Base-by-base conservation (phyloP, 2,329 filamentous ascomycete genomes). In the Colletotrichum sp. region DNA sequence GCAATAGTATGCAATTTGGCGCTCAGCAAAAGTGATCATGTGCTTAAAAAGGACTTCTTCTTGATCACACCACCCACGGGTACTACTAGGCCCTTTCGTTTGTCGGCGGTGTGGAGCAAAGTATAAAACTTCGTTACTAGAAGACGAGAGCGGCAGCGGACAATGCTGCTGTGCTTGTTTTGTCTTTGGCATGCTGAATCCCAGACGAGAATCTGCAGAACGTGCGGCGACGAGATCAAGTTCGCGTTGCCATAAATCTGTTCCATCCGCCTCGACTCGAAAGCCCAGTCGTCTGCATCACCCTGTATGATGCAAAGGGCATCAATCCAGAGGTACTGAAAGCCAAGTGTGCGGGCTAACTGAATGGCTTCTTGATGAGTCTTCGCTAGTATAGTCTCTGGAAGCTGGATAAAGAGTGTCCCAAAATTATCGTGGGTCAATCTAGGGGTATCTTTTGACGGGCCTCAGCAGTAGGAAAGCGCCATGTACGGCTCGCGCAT, bases 221-320 rank as follows among this genome's bases (percentile, higher is more conserved):
- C 69, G 69, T 10, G 52, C 69, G 13, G 69, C 69, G 3, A 71
- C 60, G 4, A 77, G 25, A n/a, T 77, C 28, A 76, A 32, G 18
- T 10, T 58, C 22, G 76, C 74, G 22, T 77, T 74, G 25, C 76
- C 70, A 39, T 77, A 76, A 7, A 77, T 71, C 6, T 56, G 70
- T n/a, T 75, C 76, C 76, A 77, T 77, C 2, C 22, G 65, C 34
- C 39, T 70, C 16, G 76, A 71, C 52, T 77, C 74, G 18, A 56
- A 43, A 8, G 75, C 67, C 76, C 76, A 77, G 68, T 77, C 76
- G 5, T 72, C 55, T 22, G 61, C 22, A 62, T 76, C 71, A 15
- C 68, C 74, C 25, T 77, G 76, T 34, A 75, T 67, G 34, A 77
- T 77, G 48, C 76, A 77, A 18, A 72, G 56, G 7, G 70, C 70